Conservation (phyloP, 1,284 basidiomycete species). For the Paramarasmius palmivorus region DNA sequence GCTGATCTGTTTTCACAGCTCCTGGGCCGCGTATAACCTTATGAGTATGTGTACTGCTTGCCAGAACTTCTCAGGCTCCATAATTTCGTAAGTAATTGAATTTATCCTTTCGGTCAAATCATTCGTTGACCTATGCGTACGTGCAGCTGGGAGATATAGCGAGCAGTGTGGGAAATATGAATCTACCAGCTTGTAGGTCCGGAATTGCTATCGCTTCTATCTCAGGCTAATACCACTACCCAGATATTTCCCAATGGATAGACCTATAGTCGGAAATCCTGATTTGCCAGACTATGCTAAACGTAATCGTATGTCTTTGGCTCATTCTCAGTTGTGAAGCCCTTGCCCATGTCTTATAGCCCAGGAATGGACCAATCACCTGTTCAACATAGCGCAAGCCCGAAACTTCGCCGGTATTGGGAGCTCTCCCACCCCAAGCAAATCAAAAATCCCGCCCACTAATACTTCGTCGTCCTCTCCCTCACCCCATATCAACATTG, state of each 20-base stretch:
- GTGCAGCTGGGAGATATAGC: background rate
- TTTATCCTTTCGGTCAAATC: background rate
- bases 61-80: background rate
- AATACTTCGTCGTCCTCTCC: background rate
- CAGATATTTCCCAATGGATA: constrained; percentile 3
- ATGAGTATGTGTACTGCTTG: constrained; percentile 11
- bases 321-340: background rate
- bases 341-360: background rate
- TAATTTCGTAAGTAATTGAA: background rate
- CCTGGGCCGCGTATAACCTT: constrained; percentile 11
- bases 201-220: too few relatives aligned
- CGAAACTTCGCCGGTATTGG: too few relatives aligned
- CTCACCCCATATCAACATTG: background rate
- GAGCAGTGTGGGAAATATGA: too few relatives aligned
- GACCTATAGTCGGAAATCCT: background rate
- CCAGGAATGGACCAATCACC: background rate
- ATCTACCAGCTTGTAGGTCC: too few relatives aligned
- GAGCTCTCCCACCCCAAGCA: too few relatives aligned
- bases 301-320: constrained; percentile 1
- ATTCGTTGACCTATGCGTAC: background rate
- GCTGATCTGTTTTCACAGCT: background rate
- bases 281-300: constrained; percentile 5
- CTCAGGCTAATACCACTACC: too few relatives aligned
- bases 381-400: too few relatives aligned
- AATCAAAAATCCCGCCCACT: background rate